These are phyloP conservation scores for Penicillium rolfsii DNA, from an alignment of 2,329 filamentous ascomycete genomes.

Conservation along the genomic window DNA sequence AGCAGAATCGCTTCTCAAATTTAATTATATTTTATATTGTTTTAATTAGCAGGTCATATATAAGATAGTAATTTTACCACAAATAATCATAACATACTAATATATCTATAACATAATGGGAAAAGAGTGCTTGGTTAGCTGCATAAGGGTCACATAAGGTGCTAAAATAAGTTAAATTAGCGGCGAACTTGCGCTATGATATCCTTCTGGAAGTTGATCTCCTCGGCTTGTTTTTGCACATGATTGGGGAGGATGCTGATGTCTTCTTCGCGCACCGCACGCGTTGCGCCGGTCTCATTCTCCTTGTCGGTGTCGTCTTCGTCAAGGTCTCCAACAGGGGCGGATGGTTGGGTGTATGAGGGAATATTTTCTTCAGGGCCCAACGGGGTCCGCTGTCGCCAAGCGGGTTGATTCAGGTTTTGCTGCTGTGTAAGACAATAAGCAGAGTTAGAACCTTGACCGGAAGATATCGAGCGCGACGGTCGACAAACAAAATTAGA, in stretches of 20 bases:
- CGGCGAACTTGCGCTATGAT: conserved; percentile 83
- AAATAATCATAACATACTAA: too few relatives aligned
- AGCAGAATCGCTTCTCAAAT: too few relatives aligned
- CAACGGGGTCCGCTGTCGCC: conserved; percentile 41
- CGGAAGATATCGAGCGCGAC: conserved; percentile 41
- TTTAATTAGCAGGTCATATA: too few relatives aligned
- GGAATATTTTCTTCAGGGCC: conserved; percentile 32
- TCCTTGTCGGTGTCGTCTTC: conserved; percentile 46
- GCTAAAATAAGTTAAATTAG: too few relatives aligned
- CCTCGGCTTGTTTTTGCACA: conserved; percentile 89
- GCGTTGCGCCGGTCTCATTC: conserved; percentile 57
- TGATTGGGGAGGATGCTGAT: conserved; percentile 85
- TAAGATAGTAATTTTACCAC: too few relatives aligned
- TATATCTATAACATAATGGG: too few relatives aligned
- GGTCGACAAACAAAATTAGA: conserved; percentile 38
- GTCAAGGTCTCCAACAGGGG: conserved; percentile 35
- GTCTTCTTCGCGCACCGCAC: conserved; percentile 72
- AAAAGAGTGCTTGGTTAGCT: too few relatives aligned
- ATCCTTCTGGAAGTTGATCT: conserved; percentile 83
- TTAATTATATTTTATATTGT: too few relatives aligned
- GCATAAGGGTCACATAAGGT: too few relatives aligned
- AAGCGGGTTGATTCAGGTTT: conserved; percentile 42
- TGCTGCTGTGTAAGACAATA: conserved; percentile 42
- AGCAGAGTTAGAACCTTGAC: conserved; percentile 41
- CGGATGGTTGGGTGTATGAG: conserved; percentile 22